Evolutionary conservation across 2,329 filamentous ascomycete genomes (phyloP).

Genomic region (Fusarium irregulare): DNA sequence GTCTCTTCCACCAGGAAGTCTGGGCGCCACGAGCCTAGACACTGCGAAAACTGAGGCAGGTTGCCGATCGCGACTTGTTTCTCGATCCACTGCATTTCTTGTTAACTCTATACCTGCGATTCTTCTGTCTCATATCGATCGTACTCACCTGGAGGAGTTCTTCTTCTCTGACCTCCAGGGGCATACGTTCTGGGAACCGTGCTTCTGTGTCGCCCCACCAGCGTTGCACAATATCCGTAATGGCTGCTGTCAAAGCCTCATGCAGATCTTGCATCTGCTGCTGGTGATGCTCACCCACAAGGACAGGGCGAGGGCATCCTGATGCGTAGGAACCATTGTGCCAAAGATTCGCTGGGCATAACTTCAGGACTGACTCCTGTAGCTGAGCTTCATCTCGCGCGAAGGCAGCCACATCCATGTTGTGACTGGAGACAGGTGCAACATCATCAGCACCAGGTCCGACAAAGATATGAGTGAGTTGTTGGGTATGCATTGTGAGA

Average conservation of each 20-base stretch:
- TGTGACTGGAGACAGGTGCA: conserved; percentile 49
- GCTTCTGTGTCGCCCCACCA: conserved; percentile 54
- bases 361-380: conserved; percentile 29
- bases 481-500: conserved; percentile 35
- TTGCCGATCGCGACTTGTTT: conserved; percentile 43
- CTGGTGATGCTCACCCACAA: conserved; percentile 48
- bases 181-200: conserved; percentile 50
- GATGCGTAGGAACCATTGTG: conserved; percentile 43
- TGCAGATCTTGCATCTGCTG: conserved; percentile 47
- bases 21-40: conserved; percentile 53
- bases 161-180: conserved; percentile 48
- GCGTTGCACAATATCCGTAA: conserved; percentile 52
- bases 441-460: conserved; percentile 7
- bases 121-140: no score
- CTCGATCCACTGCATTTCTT: conserved; percentile 46
- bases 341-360: conserved; percentile 48
- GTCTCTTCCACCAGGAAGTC: conserved; percentile 53
- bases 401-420: conserved; percentile 63
- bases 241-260: conserved; percentile 47
- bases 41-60: conserved; percentile 35
- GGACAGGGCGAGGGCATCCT: conserved; percentile 52
- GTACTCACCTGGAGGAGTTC: conserved; percentile 45
- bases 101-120: background rate
- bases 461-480: conserved; percentile 40
- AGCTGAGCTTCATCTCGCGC: conserved; percentile 33